Evolutionary conservation across 2,329 filamentous ascomycete genomes (phyloP).

Genomic region (Neonectria faginata): DNA sequence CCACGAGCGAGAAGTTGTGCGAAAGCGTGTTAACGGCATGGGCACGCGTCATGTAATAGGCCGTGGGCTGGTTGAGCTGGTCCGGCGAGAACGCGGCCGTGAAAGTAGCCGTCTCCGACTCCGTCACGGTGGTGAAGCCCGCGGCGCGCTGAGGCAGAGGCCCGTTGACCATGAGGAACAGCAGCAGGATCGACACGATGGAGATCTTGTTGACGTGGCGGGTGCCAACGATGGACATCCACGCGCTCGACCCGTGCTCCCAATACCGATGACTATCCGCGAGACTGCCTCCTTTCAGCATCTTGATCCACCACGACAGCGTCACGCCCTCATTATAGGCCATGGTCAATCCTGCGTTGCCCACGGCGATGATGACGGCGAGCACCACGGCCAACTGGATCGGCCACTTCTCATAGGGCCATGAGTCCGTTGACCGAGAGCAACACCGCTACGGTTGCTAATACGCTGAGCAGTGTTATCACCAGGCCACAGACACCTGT

Average conservation of each 20-base stretch:
- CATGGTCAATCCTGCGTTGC: slow-evolving; percentile 12
- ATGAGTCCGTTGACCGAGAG: slow-evolving; percentile 11
- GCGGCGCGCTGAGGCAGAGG: slow-evolving; percentile 18
- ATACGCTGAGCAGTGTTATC: background rate
- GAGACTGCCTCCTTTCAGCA: slow-evolving; percentile 19
- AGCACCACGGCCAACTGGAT: slow-evolving; percentile 21
- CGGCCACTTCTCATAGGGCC: slow-evolving; percentile 4
- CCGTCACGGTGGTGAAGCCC: background rate
- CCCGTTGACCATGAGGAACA: slow-evolving; percentile 8
- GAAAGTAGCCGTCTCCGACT: background rate
- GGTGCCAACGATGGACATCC: slow-evolving; percentile 5
- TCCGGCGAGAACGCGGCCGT: background rate
- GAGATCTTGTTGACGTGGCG: slow-evolving; percentile 19
- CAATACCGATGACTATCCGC: slow-evolving; percentile 23
- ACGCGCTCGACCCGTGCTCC: slow-evolving; percentile 19
- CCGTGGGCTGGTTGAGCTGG: slow-evolving; percentile 12
- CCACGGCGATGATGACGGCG: slow-evolving; percentile 15
- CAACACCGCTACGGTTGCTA: slow-evolving; percentile 5
- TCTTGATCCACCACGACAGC: slow-evolving; percentile 24
- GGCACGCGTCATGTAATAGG: slow-evolving; percentile 22
- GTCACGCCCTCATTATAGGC: slow-evolving; percentile 20
- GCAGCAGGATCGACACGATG: slow-evolving; percentile 10
- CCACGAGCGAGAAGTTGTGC: slow-evolving; percentile 14
- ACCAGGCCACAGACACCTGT: slow-evolving; percentile 7
- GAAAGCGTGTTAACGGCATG: slow-evolving; percentile 9